Conservation (phyloP, 139 green algal genomes). For the Astrephomene gubernaculifera region DNA sequence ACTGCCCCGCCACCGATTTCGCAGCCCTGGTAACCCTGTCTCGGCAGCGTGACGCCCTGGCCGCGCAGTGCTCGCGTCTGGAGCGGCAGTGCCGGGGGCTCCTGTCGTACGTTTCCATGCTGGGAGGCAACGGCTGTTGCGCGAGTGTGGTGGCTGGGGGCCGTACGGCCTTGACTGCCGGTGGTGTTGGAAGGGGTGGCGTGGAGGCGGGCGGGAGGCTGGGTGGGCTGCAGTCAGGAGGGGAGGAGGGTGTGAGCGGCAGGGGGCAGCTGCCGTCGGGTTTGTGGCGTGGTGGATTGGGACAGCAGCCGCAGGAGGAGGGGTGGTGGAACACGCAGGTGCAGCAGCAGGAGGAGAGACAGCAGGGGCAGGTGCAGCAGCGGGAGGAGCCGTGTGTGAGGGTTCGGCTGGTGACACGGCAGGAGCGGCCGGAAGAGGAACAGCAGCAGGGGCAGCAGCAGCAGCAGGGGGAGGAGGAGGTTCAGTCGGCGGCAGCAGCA, state of each 20-base stretch:
- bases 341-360: not conserved
- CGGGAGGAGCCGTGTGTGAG: not conserved
- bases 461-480: too few relatives aligned
- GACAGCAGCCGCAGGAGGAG: not conserved
- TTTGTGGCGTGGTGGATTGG: not conserved
- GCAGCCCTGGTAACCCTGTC: not conserved
- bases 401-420: not conserved
- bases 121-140: slow-evolving; percentile 1
- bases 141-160: not conserved
- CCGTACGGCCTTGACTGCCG: not conserved
- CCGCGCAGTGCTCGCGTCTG: not conserved
- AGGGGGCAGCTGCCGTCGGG: not conserved
- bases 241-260: not conserved
- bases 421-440: not conserved
- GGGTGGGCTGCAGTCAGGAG: not conserved
- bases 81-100: slow-evolving; percentile 17
- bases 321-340: not conserved
- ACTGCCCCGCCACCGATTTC: not conserved
- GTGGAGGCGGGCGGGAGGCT: not conserved
- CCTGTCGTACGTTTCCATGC: not conserved
- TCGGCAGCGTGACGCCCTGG: not conserved
- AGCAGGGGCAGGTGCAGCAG: too few relatives aligned
- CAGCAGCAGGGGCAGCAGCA: too few relatives aligned
- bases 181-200: not conserved
- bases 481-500: too few relatives aligned